Percentiles rank a stretch among this genome's conserved stretches.
phyloP scores from a whole-genome alignment of 2,329 filamentous ascomycete species.

The Diaporthe longicolla region DNA sequence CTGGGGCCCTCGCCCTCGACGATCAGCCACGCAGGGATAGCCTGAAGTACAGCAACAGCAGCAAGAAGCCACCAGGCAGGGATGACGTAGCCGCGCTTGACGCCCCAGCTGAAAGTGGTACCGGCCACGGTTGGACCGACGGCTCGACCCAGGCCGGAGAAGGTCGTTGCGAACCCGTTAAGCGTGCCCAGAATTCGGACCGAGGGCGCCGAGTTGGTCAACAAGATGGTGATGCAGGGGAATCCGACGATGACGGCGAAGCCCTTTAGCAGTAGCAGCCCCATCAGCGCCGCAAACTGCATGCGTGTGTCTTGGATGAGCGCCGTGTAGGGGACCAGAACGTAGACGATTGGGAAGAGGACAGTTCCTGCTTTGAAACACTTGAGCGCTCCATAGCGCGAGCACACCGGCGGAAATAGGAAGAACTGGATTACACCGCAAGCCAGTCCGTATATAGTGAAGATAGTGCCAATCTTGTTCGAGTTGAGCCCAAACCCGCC shows the following conservation, averaged over 20 bases:
- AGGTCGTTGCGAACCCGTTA: slow-evolving; percentile 90
- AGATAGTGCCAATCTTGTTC: slow-evolving; percentile 85
- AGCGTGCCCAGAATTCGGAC: slow-evolving; percentile 86
- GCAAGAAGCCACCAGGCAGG: slow-evolving; percentile 87
- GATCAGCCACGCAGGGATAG: slow-evolving; percentile 80
- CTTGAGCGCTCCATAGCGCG: slow-evolving; percentile 78
- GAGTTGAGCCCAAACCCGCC: slow-evolving; percentile 84
- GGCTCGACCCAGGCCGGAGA: slow-evolving; percentile 85
- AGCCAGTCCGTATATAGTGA: slow-evolving; percentile 84
- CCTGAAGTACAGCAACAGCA: slow-evolving; percentile 73
- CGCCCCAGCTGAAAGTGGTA: slow-evolving; percentile 80
- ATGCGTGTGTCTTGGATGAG: slow-evolving; percentile 64
- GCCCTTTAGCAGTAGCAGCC: slow-evolving; percentile 81
- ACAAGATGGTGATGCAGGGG: slow-evolving; percentile 88
- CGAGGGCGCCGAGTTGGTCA: slow-evolving; percentile 87
- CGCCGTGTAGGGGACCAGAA: slow-evolving; percentile 85
- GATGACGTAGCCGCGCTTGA: slow-evolving; percentile 81
- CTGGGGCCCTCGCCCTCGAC: slow-evolving; percentile 80
- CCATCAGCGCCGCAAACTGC: slow-evolving; percentile 75
- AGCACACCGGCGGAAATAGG: slow-evolving; percentile 83
- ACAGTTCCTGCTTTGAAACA: slow-evolving; percentile 79
- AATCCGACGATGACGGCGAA: slow-evolving; percentile 87
- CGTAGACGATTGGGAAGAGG: slow-evolving; percentile 81
- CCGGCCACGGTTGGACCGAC: slow-evolving; percentile 83
- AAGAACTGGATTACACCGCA: slow-evolving; percentile 90